Evolutionary conservation across 257 asterid genomes (phyloP), one percentile per base, ranked within the genome.

Genomic region (Gardenia jasminoides): DNA sequence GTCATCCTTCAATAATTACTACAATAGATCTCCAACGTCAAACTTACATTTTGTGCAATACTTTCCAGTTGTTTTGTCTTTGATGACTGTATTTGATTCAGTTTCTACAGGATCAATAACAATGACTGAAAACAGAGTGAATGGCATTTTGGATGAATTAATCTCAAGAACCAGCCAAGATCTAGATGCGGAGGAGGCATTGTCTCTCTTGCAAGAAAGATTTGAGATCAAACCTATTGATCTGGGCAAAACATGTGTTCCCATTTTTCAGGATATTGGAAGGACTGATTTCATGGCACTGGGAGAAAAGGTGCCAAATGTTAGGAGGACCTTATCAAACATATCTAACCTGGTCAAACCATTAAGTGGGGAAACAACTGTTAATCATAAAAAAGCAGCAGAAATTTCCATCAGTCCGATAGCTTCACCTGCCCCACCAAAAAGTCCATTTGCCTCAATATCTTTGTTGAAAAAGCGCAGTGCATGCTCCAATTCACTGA

Each of bases 391-490:
- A 78, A 82, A 72, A 28, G 82, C 31, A 72, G 82, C 71, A 68
- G 82, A 74, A 71, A 79, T 78, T 78, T 82, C 86, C 71, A 66
- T 68, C 56, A 79, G 71, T 80, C 74, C 69, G 66, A 80, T 68
- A 76, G 84, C 89, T 50, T 90, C 93, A 70, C 93, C 92, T 75
- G 87, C 95, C 82, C 91, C 96, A 80, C 90, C 98, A 31, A 90
- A 83, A 85, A 88, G 87, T 77, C 90, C 92, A 74, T 83, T 84
- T 83, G 89, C 85, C 83, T 88, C 95, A 78, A 28, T 89, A 56
- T 85, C 92, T 74, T 81, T 80, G 67, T 83, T 91, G 80, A 84
- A 80, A 78, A 88, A 81, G 89, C 88, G 77, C 75, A 77, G 85
- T 81, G 75, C 83, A 80, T 88, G 82, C 80, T 86, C 90, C 72